Conservation (phyloP, 2,329 filamentous ascomycete genomes). For the Blastomyces emzantsi region DNA sequence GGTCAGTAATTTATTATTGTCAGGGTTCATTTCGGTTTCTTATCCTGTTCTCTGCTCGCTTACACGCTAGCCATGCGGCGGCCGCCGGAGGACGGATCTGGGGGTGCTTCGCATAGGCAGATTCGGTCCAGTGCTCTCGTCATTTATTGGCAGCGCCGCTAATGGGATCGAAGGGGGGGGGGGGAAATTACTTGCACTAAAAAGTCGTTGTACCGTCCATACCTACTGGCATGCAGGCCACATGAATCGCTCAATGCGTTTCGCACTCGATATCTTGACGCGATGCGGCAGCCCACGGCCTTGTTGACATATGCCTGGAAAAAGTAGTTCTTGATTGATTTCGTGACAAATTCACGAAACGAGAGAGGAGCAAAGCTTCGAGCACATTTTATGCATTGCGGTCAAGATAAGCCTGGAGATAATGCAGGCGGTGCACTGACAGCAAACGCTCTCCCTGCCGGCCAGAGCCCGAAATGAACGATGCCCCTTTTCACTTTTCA, state of each 20-base stretch:
- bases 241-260: neutral
- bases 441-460: neutral
- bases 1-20: slow-evolving; percentile 1
- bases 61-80: slow-evolving; percentile 1
- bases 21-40: slow-evolving; percentile 4
- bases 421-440: neutral
- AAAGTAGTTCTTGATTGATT: neutral
- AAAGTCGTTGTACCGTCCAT: neutral
- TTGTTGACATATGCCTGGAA: neutral
- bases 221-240: neutral
- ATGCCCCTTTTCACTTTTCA: neutral
- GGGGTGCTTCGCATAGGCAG: neutral
- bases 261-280: neutral
- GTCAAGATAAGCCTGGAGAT: neutral
- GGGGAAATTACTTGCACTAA: neutral
- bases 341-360: neutral
- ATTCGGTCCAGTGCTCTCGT: neutral
- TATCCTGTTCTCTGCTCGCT: slow-evolving; percentile 1
- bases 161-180: neutral
- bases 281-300: neutral
- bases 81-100: neutral
- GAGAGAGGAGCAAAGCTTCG: neutral
- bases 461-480: neutral
- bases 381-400: neutral
- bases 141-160: neutral